phyloP scores from a whole-genome alignment of 176 grass and related monocot species.

The Chloris gayana region DNA sequence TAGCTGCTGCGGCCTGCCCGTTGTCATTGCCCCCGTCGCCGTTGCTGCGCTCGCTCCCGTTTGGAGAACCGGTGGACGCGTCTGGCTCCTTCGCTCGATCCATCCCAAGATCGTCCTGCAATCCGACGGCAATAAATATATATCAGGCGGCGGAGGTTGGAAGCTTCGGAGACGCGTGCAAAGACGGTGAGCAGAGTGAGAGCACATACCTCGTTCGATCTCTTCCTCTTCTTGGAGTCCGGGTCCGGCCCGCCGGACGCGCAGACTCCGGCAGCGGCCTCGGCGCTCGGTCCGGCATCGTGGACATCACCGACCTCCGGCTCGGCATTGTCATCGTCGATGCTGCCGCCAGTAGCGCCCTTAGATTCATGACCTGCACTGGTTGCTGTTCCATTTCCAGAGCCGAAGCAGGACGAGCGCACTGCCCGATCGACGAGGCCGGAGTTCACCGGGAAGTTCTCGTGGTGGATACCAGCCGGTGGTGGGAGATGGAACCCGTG shows the following conservation, averaged over 20 bases:
- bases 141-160: background rate
- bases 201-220: constrained; percentile 23
- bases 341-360: background rate
- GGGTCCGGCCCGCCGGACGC: background rate
- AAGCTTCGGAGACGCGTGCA: background rate
- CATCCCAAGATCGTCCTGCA: constrained; percentile 9
- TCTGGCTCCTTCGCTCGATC: constrained; percentile 41
- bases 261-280: constrained; percentile 30
- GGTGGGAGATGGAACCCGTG: constrained; percentile 26
- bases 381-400: background rate
- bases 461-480: background rate
- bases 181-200: background rate
- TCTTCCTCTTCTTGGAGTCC: constrained; percentile 47
- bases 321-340: constrained; percentile 3
- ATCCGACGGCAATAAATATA: background rate
- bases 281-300: constrained; percentile 5
- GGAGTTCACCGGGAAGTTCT: constrained; percentile 36
- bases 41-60: constrained; percentile 35
- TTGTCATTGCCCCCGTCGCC: constrained; percentile 25
- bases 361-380: background rate
- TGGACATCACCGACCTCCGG: constrained; percentile 16
- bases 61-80: constrained; percentile 9
- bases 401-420: constrained; percentile 55
- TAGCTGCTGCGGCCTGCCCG: constrained; percentile 14
- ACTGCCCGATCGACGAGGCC: constrained; percentile 51